Conservation (phyloP, 2,329 filamentous ascomycete species). For the Ophiosphaerella narmari region DNA sequence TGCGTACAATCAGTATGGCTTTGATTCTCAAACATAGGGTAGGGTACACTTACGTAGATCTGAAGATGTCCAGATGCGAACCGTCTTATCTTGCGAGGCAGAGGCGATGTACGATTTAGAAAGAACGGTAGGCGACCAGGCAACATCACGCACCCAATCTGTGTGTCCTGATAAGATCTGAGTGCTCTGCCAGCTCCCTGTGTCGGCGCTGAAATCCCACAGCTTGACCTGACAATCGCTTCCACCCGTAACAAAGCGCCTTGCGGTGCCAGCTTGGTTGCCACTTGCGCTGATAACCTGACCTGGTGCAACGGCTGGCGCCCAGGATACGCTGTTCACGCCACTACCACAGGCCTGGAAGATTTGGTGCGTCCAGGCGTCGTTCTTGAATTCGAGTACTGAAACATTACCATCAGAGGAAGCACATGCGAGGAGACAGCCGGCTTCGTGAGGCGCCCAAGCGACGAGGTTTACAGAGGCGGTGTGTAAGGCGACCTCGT, state of each 20-base stretch:
- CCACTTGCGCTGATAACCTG: conserved; percentile 76
- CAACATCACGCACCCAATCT: conserved; percentile 97
- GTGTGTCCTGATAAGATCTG: conserved; percentile 74
- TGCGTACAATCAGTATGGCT: conserved; percentile 50
- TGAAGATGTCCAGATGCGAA: conserved; percentile 85
- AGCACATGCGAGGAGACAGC: conserved; percentile 91
- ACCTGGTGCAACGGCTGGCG: conserved; percentile 81
- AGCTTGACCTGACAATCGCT: conserved; percentile 93
- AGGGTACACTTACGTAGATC: conserved; percentile 39
- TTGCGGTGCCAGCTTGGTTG: conserved; percentile 60
- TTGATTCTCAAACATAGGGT: neutral
- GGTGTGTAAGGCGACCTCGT: conserved; percentile 91
- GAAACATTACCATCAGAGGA: conserved; percentile 92
- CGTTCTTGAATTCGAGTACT: conserved; percentile 96
- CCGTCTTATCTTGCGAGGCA: conserved; percentile 94
- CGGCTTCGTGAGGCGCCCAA: conserved; percentile 96
- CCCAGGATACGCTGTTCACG: conserved; percentile 96
- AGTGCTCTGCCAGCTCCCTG: conserved; percentile 57
- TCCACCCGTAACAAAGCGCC: conserved; percentile 91
- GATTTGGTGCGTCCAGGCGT: conserved; percentile 84
- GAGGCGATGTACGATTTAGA: conserved; percentile 97
- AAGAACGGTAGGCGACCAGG: conserved; percentile 93
- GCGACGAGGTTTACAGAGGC: conserved; percentile 95
- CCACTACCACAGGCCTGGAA: conserved; percentile 93
- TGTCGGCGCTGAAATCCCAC: conserved; percentile 73